A percentile compares a stretch with the other conserved stretches of the same genome.
Conservation (phyloP, 2,329 filamentous ascomycete species). For the Amauroascus niger region DNA sequence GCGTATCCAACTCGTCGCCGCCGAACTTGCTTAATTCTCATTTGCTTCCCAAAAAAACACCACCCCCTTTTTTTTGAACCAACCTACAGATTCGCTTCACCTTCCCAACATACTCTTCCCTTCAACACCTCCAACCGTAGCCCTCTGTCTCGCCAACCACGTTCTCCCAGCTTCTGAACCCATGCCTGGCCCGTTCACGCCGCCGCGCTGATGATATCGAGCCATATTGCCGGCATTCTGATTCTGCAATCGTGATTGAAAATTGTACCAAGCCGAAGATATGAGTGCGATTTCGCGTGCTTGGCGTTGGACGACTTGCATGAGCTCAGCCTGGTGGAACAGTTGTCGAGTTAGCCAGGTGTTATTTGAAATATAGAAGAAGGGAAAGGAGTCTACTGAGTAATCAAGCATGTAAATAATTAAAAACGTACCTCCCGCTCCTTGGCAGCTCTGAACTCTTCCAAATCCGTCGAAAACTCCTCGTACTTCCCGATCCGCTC, state of each 20-base stretch:
- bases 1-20: too few relatives aligned
- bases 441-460: constrained; percentile 31
- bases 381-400: too few relatives aligned
- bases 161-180: constrained; percentile 33
- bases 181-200: constrained; percentile 23
- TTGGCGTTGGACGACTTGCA: constrained; percentile 33
- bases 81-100: neutral
- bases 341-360: too few relatives aligned
- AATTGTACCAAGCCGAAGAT: constrained; percentile 40
- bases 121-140: constrained; percentile 28
- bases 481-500: constrained; percentile 35
- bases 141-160: constrained; percentile 39
- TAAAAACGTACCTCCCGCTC: constrained; percentile 32
- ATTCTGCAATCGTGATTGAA: constrained; percentile 38
- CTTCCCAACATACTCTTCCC: neutral
- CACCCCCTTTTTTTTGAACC: neutral
- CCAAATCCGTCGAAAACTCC: constrained; percentile 29
- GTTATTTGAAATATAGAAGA: neutral
- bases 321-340: constrained; percentile 32
- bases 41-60: too few relatives aligned
- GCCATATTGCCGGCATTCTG: constrained; percentile 34
- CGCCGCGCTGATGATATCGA: constrained; percentile 26
- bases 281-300: constrained; percentile 38
- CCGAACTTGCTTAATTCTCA: too few relatives aligned
- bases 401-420: neutral